A percentile compares a stretch with the other conserved stretches of the same genome.
Conservation (phyloP, 1,284 basidiomycete species). For the Tranzscheliella williamsii region DNA sequence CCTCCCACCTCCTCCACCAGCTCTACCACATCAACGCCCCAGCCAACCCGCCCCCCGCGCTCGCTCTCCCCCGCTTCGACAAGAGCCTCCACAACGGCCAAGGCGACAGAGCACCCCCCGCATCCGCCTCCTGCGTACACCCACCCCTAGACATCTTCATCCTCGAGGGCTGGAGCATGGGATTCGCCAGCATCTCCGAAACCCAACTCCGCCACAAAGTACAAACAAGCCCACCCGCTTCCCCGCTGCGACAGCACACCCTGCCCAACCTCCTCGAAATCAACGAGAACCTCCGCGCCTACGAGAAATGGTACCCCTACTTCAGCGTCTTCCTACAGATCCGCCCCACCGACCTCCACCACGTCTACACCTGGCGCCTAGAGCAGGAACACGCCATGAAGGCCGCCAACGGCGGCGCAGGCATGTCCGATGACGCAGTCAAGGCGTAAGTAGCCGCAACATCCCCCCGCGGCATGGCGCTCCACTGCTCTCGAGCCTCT, state of each 20-base stretch:
- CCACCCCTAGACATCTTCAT: constrained; percentile 27
- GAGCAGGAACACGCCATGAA: constrained; percentile 41
- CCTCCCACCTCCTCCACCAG: constrained; percentile 2
- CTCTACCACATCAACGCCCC: constrained; percentile 13
- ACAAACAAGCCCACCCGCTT: neutral
- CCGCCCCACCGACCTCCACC: constrained; percentile 15
- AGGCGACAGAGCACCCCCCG: constrained; percentile 9
- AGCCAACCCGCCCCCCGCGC: neutral
- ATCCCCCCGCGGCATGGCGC: too few species aligned
- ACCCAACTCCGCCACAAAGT: constrained; percentile 6
- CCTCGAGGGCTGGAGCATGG: constrained; percentile 39
- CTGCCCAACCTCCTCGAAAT: constrained; percentile 19
- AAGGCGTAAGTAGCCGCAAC: constrained; percentile 28
- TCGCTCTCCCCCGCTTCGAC: constrained; percentile 24
- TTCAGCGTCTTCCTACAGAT: constrained; percentile 33
- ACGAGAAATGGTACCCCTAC: constrained; percentile 15
- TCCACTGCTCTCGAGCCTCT: too few species aligned
- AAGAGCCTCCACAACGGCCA: constrained; percentile 25
- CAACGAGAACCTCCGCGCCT: constrained; percentile 17
- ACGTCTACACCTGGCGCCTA: constrained; percentile 31
- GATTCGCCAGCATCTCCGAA: constrained; percentile 14
- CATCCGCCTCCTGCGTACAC: constrained; percentile 1
- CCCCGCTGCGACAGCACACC: constrained; percentile 8
- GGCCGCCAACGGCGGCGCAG: constrained; percentile 19
- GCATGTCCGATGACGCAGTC: constrained; percentile 28